Conservation (phyloP, 495 filamentous ascomycete species). For the Penicillium fimorum region DNA sequence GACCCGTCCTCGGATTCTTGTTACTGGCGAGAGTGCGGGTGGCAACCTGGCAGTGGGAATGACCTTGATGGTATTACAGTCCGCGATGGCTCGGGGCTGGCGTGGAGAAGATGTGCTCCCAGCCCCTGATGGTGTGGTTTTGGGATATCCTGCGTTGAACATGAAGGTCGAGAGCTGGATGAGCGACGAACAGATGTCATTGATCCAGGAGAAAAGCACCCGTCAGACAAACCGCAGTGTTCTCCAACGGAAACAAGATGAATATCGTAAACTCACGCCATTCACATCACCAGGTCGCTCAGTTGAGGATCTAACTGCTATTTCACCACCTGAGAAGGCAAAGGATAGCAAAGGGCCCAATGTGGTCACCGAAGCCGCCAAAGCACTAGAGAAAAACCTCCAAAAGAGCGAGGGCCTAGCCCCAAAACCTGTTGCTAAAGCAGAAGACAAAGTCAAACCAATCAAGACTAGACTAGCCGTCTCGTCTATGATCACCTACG, state of each 20-base stretch:
- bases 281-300: constrained; percentile 65
- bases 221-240: constrained; percentile 75
- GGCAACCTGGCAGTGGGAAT: constrained; percentile 84
- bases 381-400: constrained; percentile 28
- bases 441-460: constrained; percentile 59
- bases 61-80: constrained; percentile 84
- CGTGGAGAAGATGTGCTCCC: constrained; percentile 63
- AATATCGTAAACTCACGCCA: constrained; percentile 60
- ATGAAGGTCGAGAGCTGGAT: constrained; percentile 99
- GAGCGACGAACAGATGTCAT: constrained; percentile 93
- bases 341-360: constrained; percentile 35
- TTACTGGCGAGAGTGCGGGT: constrained; percentile 91
- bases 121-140: constrained; percentile 72
- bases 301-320: constrained; percentile 43
- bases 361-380: constrained; percentile 27
- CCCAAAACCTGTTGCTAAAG: constrained; percentile 33
- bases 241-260: constrained; percentile 72
- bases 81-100: constrained; percentile 55
- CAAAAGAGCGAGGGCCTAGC: constrained; percentile 25
- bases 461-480: constrained; percentile 85
- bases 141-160: constrained; percentile 87
- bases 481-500: constrained; percentile 95
- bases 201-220: constrained; percentile 80
- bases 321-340: constrained; percentile 34
- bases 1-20: constrained; percentile 66